phyloP scores from a whole-genome alignment of 345 rosid genomes.

The Eucalyptus lansdowneana region DNA sequence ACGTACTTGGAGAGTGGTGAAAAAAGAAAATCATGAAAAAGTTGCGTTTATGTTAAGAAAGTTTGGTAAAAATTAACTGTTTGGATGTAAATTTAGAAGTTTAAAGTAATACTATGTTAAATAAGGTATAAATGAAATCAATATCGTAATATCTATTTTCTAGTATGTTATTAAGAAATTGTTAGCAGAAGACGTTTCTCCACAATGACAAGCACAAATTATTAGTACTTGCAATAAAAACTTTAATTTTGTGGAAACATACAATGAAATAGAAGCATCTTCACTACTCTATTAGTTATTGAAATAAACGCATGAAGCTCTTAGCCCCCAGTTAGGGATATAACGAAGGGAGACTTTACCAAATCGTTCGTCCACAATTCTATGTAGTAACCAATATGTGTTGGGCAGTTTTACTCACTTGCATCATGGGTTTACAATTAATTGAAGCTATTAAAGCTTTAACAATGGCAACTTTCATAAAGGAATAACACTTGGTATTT shows the following conservation, averaged over 20 bases:
- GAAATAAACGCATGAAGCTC: not conserved
- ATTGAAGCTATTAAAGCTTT: not conserved
- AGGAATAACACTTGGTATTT: not conserved
- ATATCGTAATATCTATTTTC: not conserved
- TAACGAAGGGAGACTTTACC: not conserved
- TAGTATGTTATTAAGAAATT: not conserved
- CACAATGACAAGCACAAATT: not conserved
- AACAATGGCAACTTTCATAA: not conserved
- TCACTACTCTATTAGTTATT: not conserved
- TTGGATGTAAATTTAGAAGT: not conserved
- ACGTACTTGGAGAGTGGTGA: not conserved
- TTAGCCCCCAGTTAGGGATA: not conserved
- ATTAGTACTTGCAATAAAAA: not conserved
- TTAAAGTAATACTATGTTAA: not conserved
- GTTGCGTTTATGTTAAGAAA: not conserved
- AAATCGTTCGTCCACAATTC: not conserved
- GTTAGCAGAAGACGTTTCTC: not conserved
- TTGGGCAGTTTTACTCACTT: too few species aligned
- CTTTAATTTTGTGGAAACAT: too few species aligned
- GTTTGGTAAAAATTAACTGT: not conserved
- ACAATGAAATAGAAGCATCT: not conserved
- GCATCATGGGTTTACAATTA: not conserved
- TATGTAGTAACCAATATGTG: not conserved
- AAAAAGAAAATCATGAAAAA: not conserved
- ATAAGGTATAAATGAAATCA: not conserved